These are phyloP conservation scores for Ascochyta viciae-villosae DNA, from an alignment of 2,329 filamentous ascomycete species.

Conservation along the genomic window DNA sequence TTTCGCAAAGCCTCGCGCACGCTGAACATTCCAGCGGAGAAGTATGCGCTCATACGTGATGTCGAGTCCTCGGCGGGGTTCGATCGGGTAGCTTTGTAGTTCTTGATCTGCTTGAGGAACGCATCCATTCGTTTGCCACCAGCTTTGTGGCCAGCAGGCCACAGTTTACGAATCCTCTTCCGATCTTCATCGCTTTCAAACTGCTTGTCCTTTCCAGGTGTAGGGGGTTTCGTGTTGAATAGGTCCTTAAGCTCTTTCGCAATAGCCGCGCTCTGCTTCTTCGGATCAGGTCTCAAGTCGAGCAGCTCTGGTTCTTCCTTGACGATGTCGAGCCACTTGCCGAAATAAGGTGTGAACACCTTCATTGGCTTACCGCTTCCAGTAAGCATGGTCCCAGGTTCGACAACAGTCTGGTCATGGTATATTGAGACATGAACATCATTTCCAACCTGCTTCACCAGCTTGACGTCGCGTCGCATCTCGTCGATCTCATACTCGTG, in stretches of 20 bases:
- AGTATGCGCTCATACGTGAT: conserved; percentile 54
- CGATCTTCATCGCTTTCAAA: conserved; percentile 50
- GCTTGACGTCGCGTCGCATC: conserved; percentile 54
- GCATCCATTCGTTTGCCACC: conserved; percentile 50
- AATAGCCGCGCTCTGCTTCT: conserved; percentile 45
- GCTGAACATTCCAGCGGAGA: conserved; percentile 54
- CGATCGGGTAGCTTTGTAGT: conserved; percentile 52
- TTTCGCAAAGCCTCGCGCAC: conserved; percentile 55
- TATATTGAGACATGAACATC: conserved; percentile 52
- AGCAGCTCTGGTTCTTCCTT: conserved; percentile 53
- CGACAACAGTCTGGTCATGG: conserved; percentile 59
- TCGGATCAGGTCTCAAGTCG: conserved; percentile 51
- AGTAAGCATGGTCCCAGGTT: conserved; percentile 54
- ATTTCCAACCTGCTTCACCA: conserved; percentile 48
- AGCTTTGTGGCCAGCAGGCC: conserved; percentile 55
- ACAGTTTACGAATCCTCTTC: conserved; percentile 52
- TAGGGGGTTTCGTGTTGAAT: conserved; percentile 44
- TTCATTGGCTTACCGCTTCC: conserved; percentile 57
- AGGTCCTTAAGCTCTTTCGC: conserved; percentile 40
- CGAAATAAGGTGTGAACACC: conserved; percentile 61
- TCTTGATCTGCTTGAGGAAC: conserved; percentile 52
- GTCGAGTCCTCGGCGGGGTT: conserved; percentile 53
- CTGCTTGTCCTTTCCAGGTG: conserved; percentile 50
- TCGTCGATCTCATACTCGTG: conserved; percentile 57
- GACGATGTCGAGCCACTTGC: conserved; percentile 54